Base-by-base conservation (phyloP, 441 rosid genomes). In the Euphorbia corollata region DNA sequence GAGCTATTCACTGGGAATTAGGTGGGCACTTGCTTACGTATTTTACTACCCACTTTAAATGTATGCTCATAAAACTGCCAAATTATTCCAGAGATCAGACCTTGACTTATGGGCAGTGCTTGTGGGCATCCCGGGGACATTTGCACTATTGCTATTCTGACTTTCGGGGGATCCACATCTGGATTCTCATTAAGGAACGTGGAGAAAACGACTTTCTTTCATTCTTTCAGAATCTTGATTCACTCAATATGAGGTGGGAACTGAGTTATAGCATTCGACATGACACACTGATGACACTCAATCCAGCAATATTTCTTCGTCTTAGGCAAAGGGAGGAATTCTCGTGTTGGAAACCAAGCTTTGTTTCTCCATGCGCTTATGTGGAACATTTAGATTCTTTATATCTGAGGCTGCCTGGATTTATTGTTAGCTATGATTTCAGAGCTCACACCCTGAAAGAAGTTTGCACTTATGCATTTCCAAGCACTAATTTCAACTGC, bases 1-100 rank as follows among this genome's bases (percentile, higher is more conserved):
- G 80, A 54, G 47, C 67, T 15, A 34, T 73, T 22, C 59, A 70
- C 15, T 73, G 74, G 80, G 72, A 70, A 56, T 39, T 77, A 23
- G 74, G 80, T 9, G 70, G 74, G 47, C 63, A 58, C 61, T 54
- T 77, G 74, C 72, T 77, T 2, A 36, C 59, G 5, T 70, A 63
- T 66, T 10, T 57, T 63, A 65, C 68, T 61, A 43, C 65, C 43
- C 55, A 53, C 19, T 41, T 67, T 8, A 60, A 61, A 61, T 39
- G 50, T 41, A 39, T 61, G 65, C 65, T 70, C 57, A 70, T 73
- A 48, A 62, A 63, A 58, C 69, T 77, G 67, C 74, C 74, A 18
- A 70, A 73, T 61, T 53, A 70, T 45, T 63, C 67, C 19, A 66
- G 20, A 7, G 68, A 59, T 34, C 67, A 74, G 74, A 61, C 80